phyloP scores from a whole-genome alignment of 345 rosid species.

The Zanthoxylum bungeanum region DNA sequence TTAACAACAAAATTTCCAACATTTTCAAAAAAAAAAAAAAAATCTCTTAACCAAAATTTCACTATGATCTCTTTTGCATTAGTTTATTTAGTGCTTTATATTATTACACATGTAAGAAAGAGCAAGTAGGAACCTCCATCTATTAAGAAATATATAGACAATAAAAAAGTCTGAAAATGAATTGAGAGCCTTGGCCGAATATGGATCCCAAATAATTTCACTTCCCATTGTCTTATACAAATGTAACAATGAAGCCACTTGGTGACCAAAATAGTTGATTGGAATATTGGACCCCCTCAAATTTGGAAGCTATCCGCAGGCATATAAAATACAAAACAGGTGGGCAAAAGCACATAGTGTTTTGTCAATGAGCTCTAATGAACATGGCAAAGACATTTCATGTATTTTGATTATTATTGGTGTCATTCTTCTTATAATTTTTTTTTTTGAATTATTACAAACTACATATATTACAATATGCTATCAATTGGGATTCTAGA shows the following conservation, averaged over 20 bases:
- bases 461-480: too few relatives aligned
- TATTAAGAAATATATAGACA: background rate
- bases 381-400: background rate
- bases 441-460: too few relatives aligned
- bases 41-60: background rate
- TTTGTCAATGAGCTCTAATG: background rate
- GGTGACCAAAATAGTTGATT: background rate
- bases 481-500: too few relatives aligned
- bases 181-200: background rate
- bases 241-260: background rate
- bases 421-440: background rate
- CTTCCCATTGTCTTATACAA: background rate
- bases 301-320: background rate
- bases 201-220: background rate
- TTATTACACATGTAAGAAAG: background rate
- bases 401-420: background rate
- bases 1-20: too few relatives aligned
- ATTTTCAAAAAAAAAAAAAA: too few relatives aligned
- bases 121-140: background rate
- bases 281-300: background rate
- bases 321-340: background rate
- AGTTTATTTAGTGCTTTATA: too few relatives aligned
- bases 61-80: background rate
- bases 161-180: background rate
- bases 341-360: background rate